A percentile compares a stretch with the other conserved stretches of the same genome.
phyloP scores from a whole-genome alignment of 345 rosid genomes.

The Eucalyptus marginata region DNA sequence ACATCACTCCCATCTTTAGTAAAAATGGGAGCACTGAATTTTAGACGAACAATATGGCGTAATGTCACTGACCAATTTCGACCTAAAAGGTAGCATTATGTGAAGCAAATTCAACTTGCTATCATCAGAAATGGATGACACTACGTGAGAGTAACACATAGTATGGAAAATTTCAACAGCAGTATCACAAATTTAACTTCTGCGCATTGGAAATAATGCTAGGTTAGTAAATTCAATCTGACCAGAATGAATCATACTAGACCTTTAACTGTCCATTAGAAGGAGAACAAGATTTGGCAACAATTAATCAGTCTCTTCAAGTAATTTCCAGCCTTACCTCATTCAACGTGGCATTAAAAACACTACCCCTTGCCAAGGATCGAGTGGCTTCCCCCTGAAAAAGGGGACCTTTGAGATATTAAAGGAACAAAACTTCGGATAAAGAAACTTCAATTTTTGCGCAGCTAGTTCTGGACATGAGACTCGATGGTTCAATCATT shows the following conservation, averaged over 20 bases:
- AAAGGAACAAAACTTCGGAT: neutral
- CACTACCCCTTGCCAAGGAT: neutral
- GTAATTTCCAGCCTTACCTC: slow-evolving; percentile 31
- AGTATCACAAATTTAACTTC: neutral
- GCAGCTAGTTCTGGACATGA: neutral
- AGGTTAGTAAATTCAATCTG: neutral
- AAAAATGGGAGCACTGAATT: neutral
- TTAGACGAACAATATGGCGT: neutral
- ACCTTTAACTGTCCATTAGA: neutral
- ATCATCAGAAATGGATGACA: neutral
- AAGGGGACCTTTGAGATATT: neutral
- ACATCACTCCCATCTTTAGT: neutral
- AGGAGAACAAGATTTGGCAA: neutral
- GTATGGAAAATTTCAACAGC: neutral
- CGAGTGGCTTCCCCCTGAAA: neutral
- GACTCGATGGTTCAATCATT: neutral
- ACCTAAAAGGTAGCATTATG: neutral
- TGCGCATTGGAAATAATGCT: neutral
- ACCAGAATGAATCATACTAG: neutral
- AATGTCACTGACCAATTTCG: neutral
- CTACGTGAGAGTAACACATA: neutral
- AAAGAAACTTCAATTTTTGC: neutral
- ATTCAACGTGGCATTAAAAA: slow-evolving; percentile 30
- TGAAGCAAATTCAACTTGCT: neutral
- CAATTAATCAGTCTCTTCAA: neutral